Base-by-base conservation (phyloP, 106 monocot genomes). In the Apostasia ramifera region DNA sequence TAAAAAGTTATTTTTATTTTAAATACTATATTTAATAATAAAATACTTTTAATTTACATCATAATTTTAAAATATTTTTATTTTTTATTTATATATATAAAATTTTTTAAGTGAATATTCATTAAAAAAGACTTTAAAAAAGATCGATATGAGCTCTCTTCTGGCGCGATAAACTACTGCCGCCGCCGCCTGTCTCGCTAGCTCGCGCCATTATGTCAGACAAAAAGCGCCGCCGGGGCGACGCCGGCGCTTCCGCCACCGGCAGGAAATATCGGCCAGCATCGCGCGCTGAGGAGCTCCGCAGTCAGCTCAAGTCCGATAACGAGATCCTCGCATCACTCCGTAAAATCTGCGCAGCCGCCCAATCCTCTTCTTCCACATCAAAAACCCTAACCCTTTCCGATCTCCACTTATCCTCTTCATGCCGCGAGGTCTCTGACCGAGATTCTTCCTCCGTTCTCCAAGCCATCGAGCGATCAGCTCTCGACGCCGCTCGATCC, bases 211-310 rank as follows among this genome's bases (percentile, higher is more conserved):
- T 65, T 39, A 80, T 95, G 95, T 86, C 86, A 46, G 95, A 91
- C 42, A 91, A 78, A 62, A 95, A 95, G 84, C 95, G 88, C 61
- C 89, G 95, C 68, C 84, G 79, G 2, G 53, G 73, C 14, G 72
- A 66, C 1, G 56, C 56, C 15, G 15, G 13, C 56, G 79, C 53
- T 45, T 66, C 6, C 13, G 61, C 58, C 3, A 15, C n/a, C 49
- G 59, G 48, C n/a, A 70, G 57, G 45, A 40, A 50, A 26, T 67
- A 66, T 13, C 1, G 57, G 1, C 49, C 79, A 44, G 44, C 66
- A 3, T 68, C 82, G 13, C 82, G 80, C 76, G 81, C 86, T 58
- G 78, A 79, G 55, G 76, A 70, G 8, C 79, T 92, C 67, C 84
- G 78, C 14, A 75, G 76, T 47, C 68, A 77, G 45, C 85, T 98